Evolutionary conservation across 306 rosid species (phyloP).

Genomic region (Vicia sativa): DNA sequence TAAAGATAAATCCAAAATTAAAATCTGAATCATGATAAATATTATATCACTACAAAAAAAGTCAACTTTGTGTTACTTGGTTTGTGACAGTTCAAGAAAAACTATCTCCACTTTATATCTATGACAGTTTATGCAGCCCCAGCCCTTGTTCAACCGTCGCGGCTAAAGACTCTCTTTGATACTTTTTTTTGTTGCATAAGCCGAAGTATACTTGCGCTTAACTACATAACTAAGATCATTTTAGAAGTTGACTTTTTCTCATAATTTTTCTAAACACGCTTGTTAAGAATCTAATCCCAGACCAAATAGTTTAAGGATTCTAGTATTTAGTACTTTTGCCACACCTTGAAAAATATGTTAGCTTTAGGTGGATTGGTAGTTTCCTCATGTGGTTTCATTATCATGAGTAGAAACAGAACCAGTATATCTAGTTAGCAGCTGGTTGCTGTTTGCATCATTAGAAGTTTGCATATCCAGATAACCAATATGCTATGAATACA

Average conservation of each 20-base stretch:
- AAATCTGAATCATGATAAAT: neutral
- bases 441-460: no score
- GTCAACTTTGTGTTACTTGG: no score
- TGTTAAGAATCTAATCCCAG: neutral
- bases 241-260: neutral
- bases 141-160: no score
- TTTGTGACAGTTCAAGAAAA: no score
- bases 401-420: constrained; percentile 8
- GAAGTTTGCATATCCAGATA: no score
- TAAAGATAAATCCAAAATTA: constrained; percentile 1
- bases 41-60: no score
- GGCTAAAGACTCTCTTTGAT: no score
- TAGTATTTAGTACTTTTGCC: neutral
- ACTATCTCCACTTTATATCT: no score
- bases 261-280: neutral
- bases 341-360: constrained; percentile 10
- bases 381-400: constrained; percentile 16
- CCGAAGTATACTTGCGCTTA: neutral
- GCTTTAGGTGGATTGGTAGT: constrained; percentile 2
- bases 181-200: neutral
- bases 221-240: neutral
- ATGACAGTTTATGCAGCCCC: no score
- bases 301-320: neutral
- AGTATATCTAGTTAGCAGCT: neutral
- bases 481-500: no score